Conservation (phyloP, 805 yeast genomes). For the Ogataea populi-albae region DNA sequence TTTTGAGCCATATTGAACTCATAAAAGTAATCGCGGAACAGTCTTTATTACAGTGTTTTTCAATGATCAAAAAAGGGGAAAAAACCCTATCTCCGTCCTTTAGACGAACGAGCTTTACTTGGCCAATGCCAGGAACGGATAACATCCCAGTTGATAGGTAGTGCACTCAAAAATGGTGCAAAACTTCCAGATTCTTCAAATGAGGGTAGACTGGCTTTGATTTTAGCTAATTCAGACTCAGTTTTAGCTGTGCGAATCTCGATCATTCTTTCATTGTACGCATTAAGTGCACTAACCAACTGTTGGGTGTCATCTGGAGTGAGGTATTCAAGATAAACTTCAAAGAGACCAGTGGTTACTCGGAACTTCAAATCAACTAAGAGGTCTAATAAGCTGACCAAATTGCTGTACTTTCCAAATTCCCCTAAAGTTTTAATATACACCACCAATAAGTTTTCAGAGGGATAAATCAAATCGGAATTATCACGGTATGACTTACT, state of each 20-base stretch:
- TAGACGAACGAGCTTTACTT: constrained; percentile 2
- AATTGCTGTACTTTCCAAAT: constrained; percentile 48
- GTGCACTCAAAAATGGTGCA: constrained; percentile 18
- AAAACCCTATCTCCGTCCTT: too few relatives aligned
- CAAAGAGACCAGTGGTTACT: constrained; percentile 19
- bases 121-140: constrained; percentile 34
- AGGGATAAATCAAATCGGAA: constrained; percentile 40
- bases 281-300: constrained; percentile 20
- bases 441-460: constrained; percentile 45
- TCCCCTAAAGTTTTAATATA: constrained; percentile 50
- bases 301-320: constrained; percentile 20
- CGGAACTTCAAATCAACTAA: constrained; percentile 46
- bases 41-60: too few relatives aligned
- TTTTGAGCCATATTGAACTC: too few relatives aligned
- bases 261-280: constrained; percentile 17
- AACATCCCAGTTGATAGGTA: constrained; percentile 31
- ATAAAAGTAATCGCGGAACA: too few relatives aligned
- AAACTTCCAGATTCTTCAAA: constrained; percentile 19
- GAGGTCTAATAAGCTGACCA: constrained; percentile 50
- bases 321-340: constrained; percentile 19
- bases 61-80: too few relatives aligned
- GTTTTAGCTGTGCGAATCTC: constrained; percentile 16
- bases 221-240: constrained; percentile 23
- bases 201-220: constrained; percentile 12
- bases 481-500: constrained; percentile 35